A percentile compares a stretch with the other conserved stretches of the same genome.
These are phyloP conservation scores for Nicotiana sylvestris DNA, from an alignment of 257 asterid species.

Conservation along the genomic window DNA sequence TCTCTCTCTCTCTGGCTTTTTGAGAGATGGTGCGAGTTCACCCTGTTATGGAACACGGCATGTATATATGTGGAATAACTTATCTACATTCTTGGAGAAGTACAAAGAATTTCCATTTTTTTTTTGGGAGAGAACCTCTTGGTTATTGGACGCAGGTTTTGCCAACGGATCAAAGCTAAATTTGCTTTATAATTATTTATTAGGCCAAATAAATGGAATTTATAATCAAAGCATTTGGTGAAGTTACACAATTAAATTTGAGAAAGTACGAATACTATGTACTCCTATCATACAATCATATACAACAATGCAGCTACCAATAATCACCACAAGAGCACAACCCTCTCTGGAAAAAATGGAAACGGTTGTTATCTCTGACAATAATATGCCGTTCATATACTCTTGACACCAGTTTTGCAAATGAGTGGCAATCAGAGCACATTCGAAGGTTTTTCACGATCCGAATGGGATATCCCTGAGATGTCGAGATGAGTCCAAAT, in stretches of 20 bases:
- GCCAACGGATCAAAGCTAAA: not conserved
- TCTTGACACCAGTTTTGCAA: slow-evolving; percentile 40
- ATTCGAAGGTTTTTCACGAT: slow-evolving; percentile 52
- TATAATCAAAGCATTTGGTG: not conserved
- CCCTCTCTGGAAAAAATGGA: slow-evolving; percentile 48
- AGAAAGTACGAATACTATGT: not conserved
- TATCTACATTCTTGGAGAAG: no score
- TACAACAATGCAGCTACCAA: slow-evolving; percentile 28
- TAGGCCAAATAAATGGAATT: no score
- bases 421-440: slow-evolving; percentile 58
- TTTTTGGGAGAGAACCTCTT: not conserved
- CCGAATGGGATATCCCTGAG: slow-evolving; percentile 29
- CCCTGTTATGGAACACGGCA: no score
- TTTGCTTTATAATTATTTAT: not conserved
- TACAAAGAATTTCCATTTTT: no score
- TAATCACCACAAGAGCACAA: slow-evolving; percentile 53
- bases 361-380: slow-evolving; percentile 46
- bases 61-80: no score
- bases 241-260: not conserved
- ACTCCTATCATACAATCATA: not conserved
- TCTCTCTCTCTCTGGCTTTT: no score
- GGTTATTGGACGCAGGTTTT: not conserved
- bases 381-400: slow-evolving; percentile 37
- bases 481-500: slow-evolving; percentile 40
- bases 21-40: no score